These are phyloP conservation scores for Euphorbia corollata DNA, from an alignment of 441 rosid species.

Conservation along the genomic window DNA sequence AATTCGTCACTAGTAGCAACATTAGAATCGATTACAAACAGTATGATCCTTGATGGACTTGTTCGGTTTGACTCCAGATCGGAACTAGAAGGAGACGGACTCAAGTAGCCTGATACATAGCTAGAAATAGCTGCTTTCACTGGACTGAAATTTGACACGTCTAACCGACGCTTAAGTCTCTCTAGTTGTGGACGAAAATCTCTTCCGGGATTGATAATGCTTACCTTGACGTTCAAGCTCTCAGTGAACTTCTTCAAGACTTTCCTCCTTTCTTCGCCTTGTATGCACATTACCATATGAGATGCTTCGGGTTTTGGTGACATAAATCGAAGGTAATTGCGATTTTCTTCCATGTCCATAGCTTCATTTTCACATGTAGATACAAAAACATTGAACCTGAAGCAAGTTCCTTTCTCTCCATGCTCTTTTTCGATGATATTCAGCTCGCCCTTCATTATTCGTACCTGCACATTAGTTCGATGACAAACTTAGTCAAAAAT, in stretches of 20 bases:
- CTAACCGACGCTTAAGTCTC: constrained; percentile 27
- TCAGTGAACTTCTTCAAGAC: constrained; percentile 36
- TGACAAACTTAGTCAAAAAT: not conserved
- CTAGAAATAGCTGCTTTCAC: constrained; percentile 20
- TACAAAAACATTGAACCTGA: constrained; percentile 47
- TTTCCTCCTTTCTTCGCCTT: constrained; percentile 37
- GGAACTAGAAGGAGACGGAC: constrained; percentile 24
- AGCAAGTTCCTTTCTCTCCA: constrained; percentile 51
- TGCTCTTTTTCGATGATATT: constrained; percentile 41
- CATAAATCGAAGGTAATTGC: constrained; percentile 23
- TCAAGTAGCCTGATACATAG: constrained; percentile 13
- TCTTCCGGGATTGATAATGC: constrained; percentile 23
- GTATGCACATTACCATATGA: constrained; percentile 34
- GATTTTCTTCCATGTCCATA: constrained; percentile 14
- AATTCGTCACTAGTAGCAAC: constrained; percentile 22
- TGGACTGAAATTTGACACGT: constrained; percentile 15
- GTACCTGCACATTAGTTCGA: constrained; percentile 24
- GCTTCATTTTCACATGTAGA: constrained; percentile 12
- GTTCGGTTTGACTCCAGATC: constrained; percentile 14
- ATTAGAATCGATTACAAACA: constrained; percentile 39
- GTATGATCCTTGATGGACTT: constrained; percentile 21
- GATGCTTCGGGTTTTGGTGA: constrained; percentile 37
- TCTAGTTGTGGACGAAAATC: constrained; percentile 22
- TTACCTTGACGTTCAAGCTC: constrained; percentile 37
- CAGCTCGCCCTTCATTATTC: constrained; percentile 50